These are phyloP conservation scores for Sugiyamaella qingdaonensis DNA, from an alignment of 805 yeast species.

Conservation along the genomic window DNA sequence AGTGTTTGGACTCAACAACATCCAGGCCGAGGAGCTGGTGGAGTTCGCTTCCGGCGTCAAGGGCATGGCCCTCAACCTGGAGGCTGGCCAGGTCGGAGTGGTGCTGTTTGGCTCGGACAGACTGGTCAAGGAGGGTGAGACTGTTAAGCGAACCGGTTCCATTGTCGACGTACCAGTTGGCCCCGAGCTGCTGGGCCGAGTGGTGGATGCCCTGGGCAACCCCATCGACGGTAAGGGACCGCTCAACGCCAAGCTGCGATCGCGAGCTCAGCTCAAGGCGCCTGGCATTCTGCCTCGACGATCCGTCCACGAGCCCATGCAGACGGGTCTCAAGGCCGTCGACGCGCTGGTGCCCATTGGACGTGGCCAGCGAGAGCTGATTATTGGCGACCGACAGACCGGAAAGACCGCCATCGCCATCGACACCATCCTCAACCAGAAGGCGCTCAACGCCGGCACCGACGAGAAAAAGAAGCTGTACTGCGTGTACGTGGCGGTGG, in stretches of 20 bases:
- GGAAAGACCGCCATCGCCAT: conserved; percentile 99
- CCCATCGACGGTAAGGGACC: conserved; percentile 99
- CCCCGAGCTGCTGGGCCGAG: conserved; percentile 97
- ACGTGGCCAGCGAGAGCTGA: conserved; percentile 99
- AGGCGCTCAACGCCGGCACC: conserved; percentile 93
- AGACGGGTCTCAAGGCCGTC: conserved; percentile 98
- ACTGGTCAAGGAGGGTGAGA: conserved; percentile 97
- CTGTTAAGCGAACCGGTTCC: conserved; percentile 99
- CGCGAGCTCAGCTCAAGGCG: conserved; percentile 98
- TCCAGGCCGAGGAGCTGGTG: conserved; percentile 99
- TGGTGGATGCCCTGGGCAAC: conserved; percentile 98
- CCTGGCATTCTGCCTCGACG: conserved; percentile 99
- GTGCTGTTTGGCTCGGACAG: conserved; percentile 99
- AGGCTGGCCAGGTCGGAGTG: conserved; percentile 99
- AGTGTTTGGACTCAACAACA: conserved; percentile 98
- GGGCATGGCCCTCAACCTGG: conserved; percentile 99
- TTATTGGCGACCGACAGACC: conserved; percentile 99
- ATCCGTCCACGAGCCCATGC: conserved; percentile 98
- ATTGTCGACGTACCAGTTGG: conserved; percentile 99
- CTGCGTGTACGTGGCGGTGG: conserved; percentile 99
- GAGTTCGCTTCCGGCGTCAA: conserved; percentile 99
- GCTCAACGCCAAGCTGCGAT: conserved; percentile 71
- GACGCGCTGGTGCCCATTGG: conserved; percentile 99
- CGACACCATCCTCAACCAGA: conserved; percentile 97
- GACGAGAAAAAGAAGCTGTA: conserved; percentile 97